Evolutionary conservation across 148 eudicot genomes (phyloP).

Genomic region (Fagopyrum esculentum): DNA sequence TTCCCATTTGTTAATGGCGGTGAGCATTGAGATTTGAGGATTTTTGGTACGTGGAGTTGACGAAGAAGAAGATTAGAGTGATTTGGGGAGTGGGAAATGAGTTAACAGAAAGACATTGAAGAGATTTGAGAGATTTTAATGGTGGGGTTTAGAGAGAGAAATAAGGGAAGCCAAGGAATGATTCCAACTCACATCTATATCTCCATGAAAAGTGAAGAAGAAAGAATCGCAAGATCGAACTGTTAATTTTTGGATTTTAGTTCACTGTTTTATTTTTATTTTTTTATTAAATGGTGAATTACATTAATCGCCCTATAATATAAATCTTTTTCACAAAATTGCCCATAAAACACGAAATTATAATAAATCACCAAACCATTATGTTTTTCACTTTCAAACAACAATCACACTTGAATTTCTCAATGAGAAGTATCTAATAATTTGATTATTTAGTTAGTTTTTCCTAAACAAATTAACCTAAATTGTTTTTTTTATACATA

Average conservation of each 20-base stretch:
- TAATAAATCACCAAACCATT: too few species aligned
- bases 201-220: constrained; percentile 4
- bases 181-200: background rate
- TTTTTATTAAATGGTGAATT: background rate
- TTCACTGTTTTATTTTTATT: background rate
- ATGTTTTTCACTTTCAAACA: too few species aligned
- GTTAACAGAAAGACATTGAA: background rate
- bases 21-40: background rate
- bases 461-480: too few species aligned
- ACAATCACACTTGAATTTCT: too few species aligned
- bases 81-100: background rate
- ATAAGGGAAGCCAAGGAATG: background rate
- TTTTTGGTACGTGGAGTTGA: background rate
- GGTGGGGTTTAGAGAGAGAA: background rate
- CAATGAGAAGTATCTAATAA: too few species aligned
- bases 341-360: too few species aligned
- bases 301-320: background rate
- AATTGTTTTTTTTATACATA: too few species aligned
- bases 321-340: too few species aligned
- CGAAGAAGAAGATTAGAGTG: background rate
- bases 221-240: background rate
- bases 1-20: constrained; percentile 40
- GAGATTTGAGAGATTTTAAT: background rate
- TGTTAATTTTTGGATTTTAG: background rate
- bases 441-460: too few species aligned